Percentiles rank a stretch among this genome's conserved stretches.
These are phyloP conservation scores for Dittrichia graveolens DNA, from an alignment of 129 eudicot genomes.

Conservation along the genomic window DNA sequence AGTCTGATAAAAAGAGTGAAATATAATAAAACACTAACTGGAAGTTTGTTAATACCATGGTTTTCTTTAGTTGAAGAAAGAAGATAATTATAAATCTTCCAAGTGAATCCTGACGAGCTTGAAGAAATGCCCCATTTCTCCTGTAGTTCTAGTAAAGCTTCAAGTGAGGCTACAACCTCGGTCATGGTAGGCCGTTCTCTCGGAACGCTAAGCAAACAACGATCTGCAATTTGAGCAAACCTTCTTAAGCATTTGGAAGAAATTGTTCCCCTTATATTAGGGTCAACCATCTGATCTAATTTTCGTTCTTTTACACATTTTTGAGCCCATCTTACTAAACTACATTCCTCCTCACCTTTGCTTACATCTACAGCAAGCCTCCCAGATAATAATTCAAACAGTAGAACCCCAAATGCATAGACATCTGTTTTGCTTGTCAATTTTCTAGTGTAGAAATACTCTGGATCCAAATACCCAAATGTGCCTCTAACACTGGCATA, in stretches of 20 bases:
- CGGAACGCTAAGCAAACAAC: slow-evolving; percentile 11
- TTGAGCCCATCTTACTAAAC: slow-evolving; percentile 34
- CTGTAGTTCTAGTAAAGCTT: slow-evolving; percentile 10
- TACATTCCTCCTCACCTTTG: slow-evolving; percentile 12
- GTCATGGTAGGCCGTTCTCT: slow-evolving; percentile 35
- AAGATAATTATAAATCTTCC: slow-evolving; percentile 7
- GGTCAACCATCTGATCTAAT: slow-evolving; percentile 19
- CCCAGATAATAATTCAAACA: slow-evolving; percentile 33
- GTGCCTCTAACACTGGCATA: slow-evolving; percentile 29
- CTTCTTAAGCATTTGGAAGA: background rate
- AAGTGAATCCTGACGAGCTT: background rate
- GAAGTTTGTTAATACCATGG: slow-evolving; percentile 16
- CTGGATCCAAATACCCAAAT: slow-evolving; percentile 32
- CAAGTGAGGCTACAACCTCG: slow-evolving; percentile 25
- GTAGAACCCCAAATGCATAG: slow-evolving; percentile 39
- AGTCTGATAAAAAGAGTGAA: background rate
- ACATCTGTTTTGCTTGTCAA: slow-evolving; percentile 32
- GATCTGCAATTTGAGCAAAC: slow-evolving; percentile 31
- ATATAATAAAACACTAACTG: background rate
- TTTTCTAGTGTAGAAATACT: slow-evolving; percentile 28
- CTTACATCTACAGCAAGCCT: slow-evolving; percentile 26
- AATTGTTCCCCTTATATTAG: slow-evolving; percentile 20
- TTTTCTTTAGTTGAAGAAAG: slow-evolving; percentile 8
- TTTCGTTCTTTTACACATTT: slow-evolving; percentile 20
- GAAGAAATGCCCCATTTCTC: slow-evolving; percentile 7